A percentile compares a stretch with the other conserved stretches of the same genome.
phyloP scores from a whole-genome alignment of 805 yeast genomes.

The Maudiozyma barnettii region DNA sequence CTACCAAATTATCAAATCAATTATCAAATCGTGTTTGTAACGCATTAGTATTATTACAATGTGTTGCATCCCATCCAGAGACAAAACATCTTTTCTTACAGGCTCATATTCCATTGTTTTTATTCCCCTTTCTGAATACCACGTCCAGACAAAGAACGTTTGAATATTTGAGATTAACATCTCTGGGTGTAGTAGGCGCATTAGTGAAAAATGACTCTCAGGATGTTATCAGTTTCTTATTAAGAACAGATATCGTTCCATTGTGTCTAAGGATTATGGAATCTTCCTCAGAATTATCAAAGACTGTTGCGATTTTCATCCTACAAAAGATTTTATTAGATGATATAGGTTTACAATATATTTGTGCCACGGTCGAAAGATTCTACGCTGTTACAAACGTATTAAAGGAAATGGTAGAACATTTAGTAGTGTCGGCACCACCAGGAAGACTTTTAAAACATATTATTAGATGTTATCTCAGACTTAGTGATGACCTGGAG shows the following conservation, averaged over 20 bases:
- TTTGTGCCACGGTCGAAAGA: conserved; percentile 91
- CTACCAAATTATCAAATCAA: conserved; percentile 77
- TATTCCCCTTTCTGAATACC: conserved; percentile 90
- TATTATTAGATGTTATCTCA: conserved; percentile 85
- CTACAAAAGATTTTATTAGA: conserved; percentile 88
- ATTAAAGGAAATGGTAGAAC: conserved; percentile 78
- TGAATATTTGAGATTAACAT: conserved; percentile 85
- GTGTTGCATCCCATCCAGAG: conserved; percentile 92
- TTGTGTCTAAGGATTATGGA: conserved; percentile 92
- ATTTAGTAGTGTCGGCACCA: conserved; percentile 54
- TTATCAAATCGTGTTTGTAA: conserved; percentile 90
- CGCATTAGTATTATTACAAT: conserved; percentile 87
- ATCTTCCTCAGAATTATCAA: conserved; percentile 82
- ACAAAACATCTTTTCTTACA: conserved; percentile 76
- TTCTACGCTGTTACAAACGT: conserved; percentile 91
- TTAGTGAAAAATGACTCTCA: conserved; percentile 92
- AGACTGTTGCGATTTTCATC: conserved; percentile 94
- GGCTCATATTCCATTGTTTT: conserved; percentile 85
- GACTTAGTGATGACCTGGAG: conserved; percentile 81
- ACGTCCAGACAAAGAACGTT: conserved; percentile 86
- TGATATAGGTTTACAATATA: conserved; percentile 82
- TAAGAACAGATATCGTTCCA: conserved; percentile 95
- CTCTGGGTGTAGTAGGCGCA: conserved; percentile 95
- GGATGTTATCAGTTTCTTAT: conserved; percentile 81
- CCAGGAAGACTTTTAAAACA: conserved; percentile 84